Conservation (phyloP, 495 filamentous ascomycete species). For the Annulohypoxylon maeteangense region DNA sequence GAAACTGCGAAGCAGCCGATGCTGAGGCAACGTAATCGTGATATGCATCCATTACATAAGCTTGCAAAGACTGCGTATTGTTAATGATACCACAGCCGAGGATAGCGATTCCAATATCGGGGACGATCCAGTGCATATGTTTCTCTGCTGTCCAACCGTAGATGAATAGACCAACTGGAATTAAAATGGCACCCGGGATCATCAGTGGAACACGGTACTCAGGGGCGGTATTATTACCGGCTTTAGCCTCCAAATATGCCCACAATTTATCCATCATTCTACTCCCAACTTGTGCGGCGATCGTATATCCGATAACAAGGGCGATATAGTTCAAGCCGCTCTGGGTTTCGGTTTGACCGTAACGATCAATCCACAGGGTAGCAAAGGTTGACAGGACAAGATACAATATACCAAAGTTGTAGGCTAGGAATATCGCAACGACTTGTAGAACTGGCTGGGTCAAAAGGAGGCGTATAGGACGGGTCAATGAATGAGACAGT, state of each 20-base stretch:
- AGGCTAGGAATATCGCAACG: conserved; percentile 53
- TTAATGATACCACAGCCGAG: conserved; percentile 28
- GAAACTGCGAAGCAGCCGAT: conserved; percentile 69
- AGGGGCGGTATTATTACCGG: conserved; percentile 12
- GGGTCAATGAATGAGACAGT: conserved; percentile 49
- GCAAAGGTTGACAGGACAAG: conserved; percentile 64
- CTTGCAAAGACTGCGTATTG: conserved; percentile 20
- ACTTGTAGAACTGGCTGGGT: conserved; percentile 61
- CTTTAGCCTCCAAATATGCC: conserved; percentile 37
- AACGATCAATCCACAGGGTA: conserved; percentile 53
- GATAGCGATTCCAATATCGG: conserved; percentile 39
- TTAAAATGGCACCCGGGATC: conserved; percentile 34
- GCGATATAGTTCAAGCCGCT: conserved; percentile 63
- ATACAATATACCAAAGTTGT: conserved; percentile 58
- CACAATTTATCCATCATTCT: conserved; percentile 46
- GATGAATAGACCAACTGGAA: conserved; percentile 46
- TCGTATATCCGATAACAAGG: conserved; percentile 60
- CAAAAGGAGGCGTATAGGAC: conserved; percentile 65
- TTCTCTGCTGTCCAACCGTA: conserved; percentile 54
- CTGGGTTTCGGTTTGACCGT: conserved; percentile 46
- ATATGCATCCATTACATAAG: conserved; percentile 79
- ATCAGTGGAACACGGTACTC: conserved; percentile 48
- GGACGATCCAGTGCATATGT: conserved; percentile 57
- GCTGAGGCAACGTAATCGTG: conserved; percentile 76
- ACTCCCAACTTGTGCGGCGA: conserved; percentile 55